Evolutionary conservation across 164 flowering plant species (phyloP).

Genomic region (Buxus sempervirens): DNA sequence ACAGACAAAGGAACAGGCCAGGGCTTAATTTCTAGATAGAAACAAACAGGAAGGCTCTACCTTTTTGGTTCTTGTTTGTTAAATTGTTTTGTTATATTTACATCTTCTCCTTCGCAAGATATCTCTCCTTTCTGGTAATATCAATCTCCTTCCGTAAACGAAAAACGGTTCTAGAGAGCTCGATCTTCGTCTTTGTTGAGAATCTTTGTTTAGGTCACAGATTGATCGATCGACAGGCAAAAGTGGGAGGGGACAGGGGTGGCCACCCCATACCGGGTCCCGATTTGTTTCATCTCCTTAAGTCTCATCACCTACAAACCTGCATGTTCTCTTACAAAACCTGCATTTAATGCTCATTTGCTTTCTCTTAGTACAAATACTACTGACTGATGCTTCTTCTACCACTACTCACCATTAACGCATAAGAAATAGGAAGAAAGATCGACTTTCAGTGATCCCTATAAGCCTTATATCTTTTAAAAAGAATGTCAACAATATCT

Average conservation of each 20-base stretch:
- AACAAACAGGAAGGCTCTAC: conserved; percentile 23
- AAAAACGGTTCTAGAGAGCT: not conserved
- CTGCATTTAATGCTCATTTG: conserved; percentile 47
- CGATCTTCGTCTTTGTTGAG: not conserved
- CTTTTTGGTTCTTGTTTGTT: conserved; percentile 16
- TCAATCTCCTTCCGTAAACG: too few species aligned
- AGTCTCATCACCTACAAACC: conserved; percentile 39
- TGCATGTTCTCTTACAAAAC: conserved; percentile 53
- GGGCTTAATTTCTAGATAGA: conserved; percentile 14
- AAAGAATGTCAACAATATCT: conserved; percentile 15
- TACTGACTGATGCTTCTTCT: too few species aligned
- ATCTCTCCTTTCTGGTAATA: too few species aligned
- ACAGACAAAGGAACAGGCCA: conserved; percentile 15
- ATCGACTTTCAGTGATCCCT: too few species aligned
- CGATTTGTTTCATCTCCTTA: conserved; percentile 15
- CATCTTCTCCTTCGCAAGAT: too few species aligned
- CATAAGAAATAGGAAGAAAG: not conserved
- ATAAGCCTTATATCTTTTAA: too few species aligned
- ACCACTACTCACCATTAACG: too few species aligned
- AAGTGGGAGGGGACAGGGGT: conserved; percentile 21
- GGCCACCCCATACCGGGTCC: conserved; percentile 20
- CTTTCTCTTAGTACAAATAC: conserved; percentile 33
- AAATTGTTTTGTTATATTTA: too few species aligned
- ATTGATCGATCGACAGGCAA: conserved; percentile 10
- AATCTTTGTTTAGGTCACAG: conserved; percentile 12